Evolutionary conservation across 805 yeast species (phyloP), one percentile per base, ranked within the genome.

Genomic region (Saturnispora besseyi): DNA sequence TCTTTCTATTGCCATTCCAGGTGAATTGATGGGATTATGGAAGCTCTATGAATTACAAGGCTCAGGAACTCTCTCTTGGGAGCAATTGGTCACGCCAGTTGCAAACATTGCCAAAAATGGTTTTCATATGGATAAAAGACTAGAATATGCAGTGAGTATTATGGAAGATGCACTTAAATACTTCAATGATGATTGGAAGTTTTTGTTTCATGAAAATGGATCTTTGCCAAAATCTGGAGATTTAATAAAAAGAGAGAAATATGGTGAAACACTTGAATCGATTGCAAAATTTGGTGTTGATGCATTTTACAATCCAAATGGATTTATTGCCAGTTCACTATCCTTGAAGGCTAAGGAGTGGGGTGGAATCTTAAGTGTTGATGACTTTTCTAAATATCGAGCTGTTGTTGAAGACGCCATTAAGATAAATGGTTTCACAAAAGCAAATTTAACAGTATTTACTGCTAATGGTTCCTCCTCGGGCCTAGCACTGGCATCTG

Each of bases 1-100:
- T 0, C 68, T 88, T n/a, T 87, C 96, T 0, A 79, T 82, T 9
- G 98, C 80, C 1, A 78, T 85, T 18, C 99, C 99, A 0, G 99
- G 99, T 10, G 98, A 91, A 63, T 59, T 91, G 44, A 81, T 81
- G 52, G 99, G 97, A 0, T 68, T 89, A n/a, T 79, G 84, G 58
- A 76, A 72, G 41, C 68, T 91, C 37, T 78, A 67, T 63, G 56
- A 65, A 30, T 54, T 63, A 12, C 91, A 82, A 59, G 89, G 93
- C 0, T 80, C 88, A 3, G 95, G 95, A 0, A 72, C 71, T 4
- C 62, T 87, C 8, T 58, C 74, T 2, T 91, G 98, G 97, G 62
- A 62, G 24, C 81, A 87, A 21, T 70, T 91, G 51, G 65, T 91
- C 8, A 71, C 74, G 56, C 97, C 97, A 0, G 93, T 90, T 1